Evolutionary conservation across 306 rosid species (phyloP), one percentile per base, ranked within the genome.

Genomic region (Phaseolus lunatus): DNA sequence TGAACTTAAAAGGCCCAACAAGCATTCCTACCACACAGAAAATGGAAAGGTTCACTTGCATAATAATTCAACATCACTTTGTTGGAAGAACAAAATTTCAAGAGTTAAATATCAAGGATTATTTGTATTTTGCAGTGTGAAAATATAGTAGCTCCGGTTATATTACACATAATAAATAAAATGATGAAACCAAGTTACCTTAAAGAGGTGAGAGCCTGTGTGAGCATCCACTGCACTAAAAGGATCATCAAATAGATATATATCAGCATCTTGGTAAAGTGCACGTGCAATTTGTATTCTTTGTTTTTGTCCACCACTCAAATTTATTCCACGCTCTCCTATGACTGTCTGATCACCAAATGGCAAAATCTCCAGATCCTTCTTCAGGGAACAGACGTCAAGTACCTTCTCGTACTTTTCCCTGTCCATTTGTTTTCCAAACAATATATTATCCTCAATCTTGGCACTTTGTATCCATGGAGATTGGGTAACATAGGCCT

Each of bases 401-500:
- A 94, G 97, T 26, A 94, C 90, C 78, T 69, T 82, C 15, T 90
- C 94, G 47, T 94, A 92, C 85, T 75, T 84, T 83, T 78, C 91
- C 86, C 90, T 86, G 37, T 89, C 91, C 97, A 92, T 92, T 72
- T 78, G 82, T 73, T 81, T 78, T 9, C 97, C 93, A 80, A 91
- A 94, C 80, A 94, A 73, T 76, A 90, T 90, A 78, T 91, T 94
- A 29, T 91, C 89, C 77, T 91, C 98, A 50, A 94, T 84, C 84
- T 86, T 91, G 10, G 96, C 98, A 48, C 97, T 94, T 63, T 90
- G 98, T 84, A 94, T 90, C 97, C 98, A 94, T 23, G 98, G 92
- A 11, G 97, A 94, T 80, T 94, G 98, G 84, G 97, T 79, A 53
- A 90, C 97, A 48, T 88, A 94, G 69, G 98, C 98, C 89, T 87